phyloP scores from a whole-genome alignment of 371 early-diverging fungal species.

The Rhizopus sp. region DNA sequence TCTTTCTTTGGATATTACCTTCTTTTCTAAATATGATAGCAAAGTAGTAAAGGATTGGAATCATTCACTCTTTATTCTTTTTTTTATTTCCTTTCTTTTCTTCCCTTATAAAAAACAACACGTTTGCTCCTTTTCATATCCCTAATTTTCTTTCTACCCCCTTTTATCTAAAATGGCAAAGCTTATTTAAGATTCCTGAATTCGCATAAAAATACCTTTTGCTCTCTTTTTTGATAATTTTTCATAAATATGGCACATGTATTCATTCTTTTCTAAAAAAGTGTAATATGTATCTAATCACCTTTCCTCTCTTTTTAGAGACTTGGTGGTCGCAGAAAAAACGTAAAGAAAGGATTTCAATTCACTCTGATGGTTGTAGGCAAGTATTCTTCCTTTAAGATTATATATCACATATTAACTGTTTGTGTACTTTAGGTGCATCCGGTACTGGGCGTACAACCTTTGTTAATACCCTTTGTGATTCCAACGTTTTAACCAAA shows the following conservation, averaged over 20 bases:
- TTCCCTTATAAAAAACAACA: not conserved
- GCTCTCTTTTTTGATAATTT: not conserved
- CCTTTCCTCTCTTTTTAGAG: constrained; percentile 28
- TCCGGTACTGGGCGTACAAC: constrained; percentile 98
- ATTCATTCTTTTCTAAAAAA: not conserved
- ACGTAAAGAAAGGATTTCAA: constrained; percentile 93
- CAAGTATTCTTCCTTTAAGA: constrained; percentile 38
- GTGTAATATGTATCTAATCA: not conserved
- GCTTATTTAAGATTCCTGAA: not conserved
- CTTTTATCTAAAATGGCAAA: constrained; percentile 1
- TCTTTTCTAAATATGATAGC: not conserved
- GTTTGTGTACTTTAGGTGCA: constrained; percentile 59
- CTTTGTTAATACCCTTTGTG: constrained; percentile 97
- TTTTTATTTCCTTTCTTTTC: not conserved
- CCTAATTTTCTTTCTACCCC: not conserved
- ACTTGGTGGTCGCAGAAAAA: constrained; percentile 84
- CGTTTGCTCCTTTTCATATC: constrained; percentile 3
- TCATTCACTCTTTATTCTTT: too few relatives aligned
- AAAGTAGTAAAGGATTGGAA: not conserved
- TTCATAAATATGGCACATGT: constrained; percentile 21
- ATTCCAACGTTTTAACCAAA: constrained; percentile 67
- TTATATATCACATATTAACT: not conserved
- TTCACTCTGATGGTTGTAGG: constrained; percentile 98
- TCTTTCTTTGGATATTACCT: not conserved
- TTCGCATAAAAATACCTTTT: constrained; percentile 1